Evolutionary conservation across 495 filamentous ascomycete species (phyloP).

Genomic region (Neurospora sp.): DNA sequence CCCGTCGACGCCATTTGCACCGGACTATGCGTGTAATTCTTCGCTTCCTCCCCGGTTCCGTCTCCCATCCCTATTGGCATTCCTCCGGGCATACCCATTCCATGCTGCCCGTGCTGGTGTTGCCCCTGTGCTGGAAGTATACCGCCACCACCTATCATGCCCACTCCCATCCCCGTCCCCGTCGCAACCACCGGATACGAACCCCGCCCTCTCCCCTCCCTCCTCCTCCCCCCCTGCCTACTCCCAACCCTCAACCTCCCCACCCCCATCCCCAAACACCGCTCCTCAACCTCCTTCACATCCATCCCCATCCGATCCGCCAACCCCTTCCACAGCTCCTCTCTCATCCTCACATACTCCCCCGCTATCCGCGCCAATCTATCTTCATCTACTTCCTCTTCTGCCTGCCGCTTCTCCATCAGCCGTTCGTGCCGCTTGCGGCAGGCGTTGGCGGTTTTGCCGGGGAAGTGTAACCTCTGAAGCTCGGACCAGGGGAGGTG

Average conservation of each 20-base stretch:
- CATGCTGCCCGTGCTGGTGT: no score
- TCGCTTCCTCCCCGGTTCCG: no score
- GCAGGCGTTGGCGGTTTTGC: slow-evolving; percentile 68
- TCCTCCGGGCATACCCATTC: no score
- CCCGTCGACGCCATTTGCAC: not conserved
- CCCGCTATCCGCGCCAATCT: slow-evolving; percentile 53
- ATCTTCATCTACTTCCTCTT: slow-evolving; percentile 53
- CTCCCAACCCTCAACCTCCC: not conserved
- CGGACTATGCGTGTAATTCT: not conserved
- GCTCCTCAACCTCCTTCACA: slow-evolving; percentile 58
- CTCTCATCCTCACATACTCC: slow-evolving; percentile 56
- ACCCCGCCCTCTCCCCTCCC: slow-evolving; percentile 36
- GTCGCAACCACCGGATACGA: slow-evolving; percentile 33
- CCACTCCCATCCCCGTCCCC: slow-evolving; percentile 5
- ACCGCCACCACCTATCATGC: no score
- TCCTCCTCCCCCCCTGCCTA: not conserved
- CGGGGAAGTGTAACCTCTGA: slow-evolving; percentile 53
- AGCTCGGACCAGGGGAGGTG: slow-evolving; percentile 50
- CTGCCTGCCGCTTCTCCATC: slow-evolving; percentile 48
- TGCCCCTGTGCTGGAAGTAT: no score
- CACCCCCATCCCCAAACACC: slow-evolving; percentile 29
- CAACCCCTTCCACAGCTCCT: slow-evolving; percentile 59
- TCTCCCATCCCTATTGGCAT: no score
- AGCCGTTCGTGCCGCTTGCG: slow-evolving; percentile 69
- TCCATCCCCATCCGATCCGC: slow-evolving; percentile 53